These are phyloP conservation scores for Fagopyrum tataricum DNA, from an alignment of 148 eudicot species.

Conservation along the genomic window DNA sequence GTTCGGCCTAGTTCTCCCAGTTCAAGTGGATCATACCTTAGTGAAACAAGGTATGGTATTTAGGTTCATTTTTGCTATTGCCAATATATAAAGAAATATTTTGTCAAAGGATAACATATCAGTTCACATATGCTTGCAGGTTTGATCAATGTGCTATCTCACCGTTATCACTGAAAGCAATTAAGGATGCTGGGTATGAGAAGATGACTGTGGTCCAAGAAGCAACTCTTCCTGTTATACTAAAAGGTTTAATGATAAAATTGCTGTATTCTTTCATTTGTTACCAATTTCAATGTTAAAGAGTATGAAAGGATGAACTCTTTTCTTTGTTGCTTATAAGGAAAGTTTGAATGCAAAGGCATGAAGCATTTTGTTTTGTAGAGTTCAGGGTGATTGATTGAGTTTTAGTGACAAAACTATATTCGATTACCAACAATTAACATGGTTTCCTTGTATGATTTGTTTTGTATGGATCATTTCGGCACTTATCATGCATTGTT, in stretches of 20 bases:
- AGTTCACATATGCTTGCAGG: conserved; percentile 32
- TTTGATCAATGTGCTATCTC: conserved; percentile 90
- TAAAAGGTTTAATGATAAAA: conserved; percentile 44
- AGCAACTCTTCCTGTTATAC: conserved; percentile 90
- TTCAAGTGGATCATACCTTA: conserved; percentile 52
- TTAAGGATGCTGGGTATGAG: conserved; percentile 88
- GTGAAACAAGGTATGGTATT: conserved; percentile 57
- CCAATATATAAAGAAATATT: neutral
- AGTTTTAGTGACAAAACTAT: neutral
- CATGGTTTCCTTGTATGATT: neutral
- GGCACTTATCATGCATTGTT: neutral
- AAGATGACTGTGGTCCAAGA: conserved; percentile 95
- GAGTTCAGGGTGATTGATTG: neutral
- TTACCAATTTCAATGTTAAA: neutral
- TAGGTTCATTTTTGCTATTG: neutral
- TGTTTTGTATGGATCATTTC: neutral
- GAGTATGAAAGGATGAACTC: neutral
- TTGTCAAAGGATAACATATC: neutral
- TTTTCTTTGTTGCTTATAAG: neutral
- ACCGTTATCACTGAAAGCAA: conserved; percentile 63
- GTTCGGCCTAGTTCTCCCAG: conserved; percentile 25
- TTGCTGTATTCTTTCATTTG: neutral
- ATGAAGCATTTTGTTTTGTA: neutral
- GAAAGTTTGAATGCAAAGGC: neutral
- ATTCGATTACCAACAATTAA: neutral